Conservation (phyloP, 768 basidiomycete species). For the Mycena leptocephala region DNA sequence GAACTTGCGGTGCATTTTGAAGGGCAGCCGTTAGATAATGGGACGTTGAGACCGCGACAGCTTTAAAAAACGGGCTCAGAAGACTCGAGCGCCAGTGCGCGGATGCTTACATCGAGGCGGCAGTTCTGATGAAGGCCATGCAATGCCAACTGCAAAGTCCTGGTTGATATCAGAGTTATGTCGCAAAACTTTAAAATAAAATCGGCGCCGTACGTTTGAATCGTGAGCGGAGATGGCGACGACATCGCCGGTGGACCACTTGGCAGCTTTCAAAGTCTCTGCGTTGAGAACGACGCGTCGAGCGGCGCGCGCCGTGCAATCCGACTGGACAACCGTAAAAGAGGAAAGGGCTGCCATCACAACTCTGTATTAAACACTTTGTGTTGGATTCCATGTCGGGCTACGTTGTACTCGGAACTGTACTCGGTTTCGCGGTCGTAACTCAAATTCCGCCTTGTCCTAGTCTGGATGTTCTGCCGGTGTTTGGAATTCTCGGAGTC, state of each 20-base stretch:
- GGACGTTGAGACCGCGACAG: conserved; percentile 69
- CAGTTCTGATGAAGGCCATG: conserved; percentile 83
- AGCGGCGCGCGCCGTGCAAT: conserved; percentile 62
- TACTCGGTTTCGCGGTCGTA: too few species aligned
- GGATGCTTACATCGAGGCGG: conserved; percentile 69
- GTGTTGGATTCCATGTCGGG: too few species aligned
- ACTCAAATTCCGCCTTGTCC: too few species aligned
- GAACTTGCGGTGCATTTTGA: conserved; percentile 62
- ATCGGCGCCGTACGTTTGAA: conserved; percentile 41
- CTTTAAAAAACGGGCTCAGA: conserved; percentile 52
- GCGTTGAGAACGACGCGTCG: conserved; percentile 77
- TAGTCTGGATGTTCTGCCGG: too few species aligned
- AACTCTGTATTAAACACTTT: neutral
- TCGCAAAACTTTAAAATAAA: neutral
- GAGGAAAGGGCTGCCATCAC: conserved; percentile 26
- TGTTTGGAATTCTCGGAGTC: too few species aligned
- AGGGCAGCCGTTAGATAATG: conserved; percentile 76
- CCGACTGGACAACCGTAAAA: conserved; percentile 20
- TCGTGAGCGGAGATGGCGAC: conserved; percentile 67
- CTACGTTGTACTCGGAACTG: too few species aligned
- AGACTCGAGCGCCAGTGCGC: neutral
- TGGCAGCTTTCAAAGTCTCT: conserved; percentile 73
- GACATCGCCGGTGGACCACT: conserved; percentile 80
- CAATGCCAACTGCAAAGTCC: conserved; percentile 78
- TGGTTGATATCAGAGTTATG: conserved; percentile 42